A percentile compares a stretch with the other conserved stretches of the same genome.
Conservation (phyloP, 495 filamentous ascomycete genomes). For the Aspergillus hancockii region DNA sequence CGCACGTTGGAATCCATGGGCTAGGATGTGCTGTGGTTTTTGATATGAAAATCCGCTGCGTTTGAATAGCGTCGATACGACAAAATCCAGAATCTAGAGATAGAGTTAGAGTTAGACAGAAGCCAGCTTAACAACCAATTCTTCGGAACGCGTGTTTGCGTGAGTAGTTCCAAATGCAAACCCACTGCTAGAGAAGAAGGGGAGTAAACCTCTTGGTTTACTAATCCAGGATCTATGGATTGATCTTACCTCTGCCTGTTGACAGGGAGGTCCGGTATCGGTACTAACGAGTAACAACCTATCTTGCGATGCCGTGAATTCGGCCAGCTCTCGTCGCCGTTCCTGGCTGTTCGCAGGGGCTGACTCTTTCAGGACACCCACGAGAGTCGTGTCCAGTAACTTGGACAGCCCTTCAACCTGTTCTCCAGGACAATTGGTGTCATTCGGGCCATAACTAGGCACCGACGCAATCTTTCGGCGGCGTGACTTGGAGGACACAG, state of each 20-base stretch:
- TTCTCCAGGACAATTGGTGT: not conserved
- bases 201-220: not conserved
- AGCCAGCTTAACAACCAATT: not conserved
- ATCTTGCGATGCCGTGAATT: slow-evolving; percentile 52
- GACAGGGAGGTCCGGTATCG: slow-evolving; percentile 39
- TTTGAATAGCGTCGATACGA: slow-evolving; percentile 73
- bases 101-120: not conserved
- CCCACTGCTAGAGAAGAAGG: not conserved
- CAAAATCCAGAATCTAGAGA: slow-evolving; percentile 78
- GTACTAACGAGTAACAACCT: slow-evolving; percentile 34
- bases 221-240: not conserved
- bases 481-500: slow-evolving; percentile 51
- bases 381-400: slow-evolving; percentile 68
- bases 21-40: slow-evolving; percentile 72
- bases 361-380: slow-evolving; percentile 52
- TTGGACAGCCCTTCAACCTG: slow-evolving; percentile 10
- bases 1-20: slow-evolving; percentile 68
- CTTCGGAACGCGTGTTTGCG: not conserved
- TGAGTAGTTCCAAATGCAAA: not conserved
- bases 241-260: slow-evolving; percentile 62
- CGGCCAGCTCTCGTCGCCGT: slow-evolving; percentile 57
- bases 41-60: slow-evolving; percentile 42
- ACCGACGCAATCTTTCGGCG: slow-evolving; percentile 49
- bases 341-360: slow-evolving; percentile 37
- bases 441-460: slow-evolving; percentile 11